Evolutionary conservation across 2,329 filamentous ascomycete genomes (phyloP).

Genomic region (Davidsoniella eucalypti): DNA sequence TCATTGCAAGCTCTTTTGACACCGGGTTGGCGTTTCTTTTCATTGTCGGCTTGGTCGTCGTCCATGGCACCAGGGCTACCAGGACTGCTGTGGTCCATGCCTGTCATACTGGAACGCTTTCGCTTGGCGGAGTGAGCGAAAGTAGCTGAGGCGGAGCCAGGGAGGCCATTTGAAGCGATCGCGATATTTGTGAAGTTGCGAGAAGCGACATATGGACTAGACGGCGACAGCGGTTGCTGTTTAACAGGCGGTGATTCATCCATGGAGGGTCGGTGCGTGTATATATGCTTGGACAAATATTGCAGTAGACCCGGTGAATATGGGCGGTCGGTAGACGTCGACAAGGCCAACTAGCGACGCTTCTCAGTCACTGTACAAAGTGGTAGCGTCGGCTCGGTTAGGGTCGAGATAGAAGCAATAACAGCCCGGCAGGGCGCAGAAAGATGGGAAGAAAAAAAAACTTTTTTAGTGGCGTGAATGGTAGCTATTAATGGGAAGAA

Average conservation of each 20-base stretch:
- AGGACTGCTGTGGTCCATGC: conserved; percentile 40
- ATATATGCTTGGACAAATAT: neutral
- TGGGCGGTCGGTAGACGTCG: too few species aligned
- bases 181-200: conserved; percentile 6
- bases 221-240: conserved; percentile 7
- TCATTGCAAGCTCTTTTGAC: conserved; percentile 73
- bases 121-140: conserved; percentile 43
- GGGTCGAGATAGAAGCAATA: neutral
- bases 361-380: too few species aligned
- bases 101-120: conserved; percentile 36
- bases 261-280: conserved; percentile 1
- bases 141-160: conserved; percentile 26
- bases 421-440: conserved; percentile 2
- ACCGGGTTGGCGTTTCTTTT: conserved; percentile 48
- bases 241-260: conserved; percentile 2
- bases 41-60: conserved; percentile 35
- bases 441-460: neutral
- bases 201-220: conserved; percentile 5
- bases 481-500: too few species aligned
- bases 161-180: conserved; percentile 22
- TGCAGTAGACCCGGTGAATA: neutral
- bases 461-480: too few species aligned
- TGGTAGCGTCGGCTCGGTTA: too few species aligned
- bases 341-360: too few species aligned
- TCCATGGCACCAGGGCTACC: conserved; percentile 42